Percentiles rank a stretch among this genome's conserved stretches.
Evolutionary conservation across 495 filamentous ascomycete species (phyloP).

Genomic region (Aspergillus incahuasiensis): DNA sequence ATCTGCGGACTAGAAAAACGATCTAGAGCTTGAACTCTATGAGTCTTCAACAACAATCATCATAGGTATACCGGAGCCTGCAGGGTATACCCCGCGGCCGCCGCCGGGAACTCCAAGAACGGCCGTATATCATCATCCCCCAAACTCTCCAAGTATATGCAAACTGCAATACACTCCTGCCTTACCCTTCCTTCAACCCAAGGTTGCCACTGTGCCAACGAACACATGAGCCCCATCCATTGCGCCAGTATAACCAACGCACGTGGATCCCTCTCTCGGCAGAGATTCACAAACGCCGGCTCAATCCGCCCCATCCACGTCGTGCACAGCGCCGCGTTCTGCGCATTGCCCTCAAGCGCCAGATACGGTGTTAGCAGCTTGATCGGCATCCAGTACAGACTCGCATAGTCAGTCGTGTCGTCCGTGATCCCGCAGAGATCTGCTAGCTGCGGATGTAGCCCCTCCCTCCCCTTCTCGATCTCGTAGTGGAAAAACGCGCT

Average conservation of each 20-base stretch:
- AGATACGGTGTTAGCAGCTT: slow-evolving; percentile 28
- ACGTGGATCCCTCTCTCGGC: slow-evolving; percentile 32
- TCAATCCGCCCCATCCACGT: slow-evolving; percentile 32
- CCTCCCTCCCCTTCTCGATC: slow-evolving; percentile 27
- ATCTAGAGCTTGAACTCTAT: too few relatives aligned
- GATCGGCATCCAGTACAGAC: slow-evolving; percentile 34
- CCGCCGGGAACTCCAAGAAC: slow-evolving; percentile 49
- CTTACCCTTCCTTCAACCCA: slow-evolving; percentile 29
- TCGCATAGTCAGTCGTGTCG: slow-evolving; percentile 27
- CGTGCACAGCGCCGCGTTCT: slow-evolving; percentile 21
- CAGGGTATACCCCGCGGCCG: slow-evolving; percentile 63
- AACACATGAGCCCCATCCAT: slow-evolving; percentile 37
- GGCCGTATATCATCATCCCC: slow-evolving; percentile 10
- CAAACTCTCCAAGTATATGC: slow-evolving; percentile 28
- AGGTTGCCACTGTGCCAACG: slow-evolving; percentile 19
- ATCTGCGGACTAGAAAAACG: too few relatives aligned
- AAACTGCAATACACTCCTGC: slow-evolving; percentile 35
- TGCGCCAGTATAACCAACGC: slow-evolving; percentile 37
- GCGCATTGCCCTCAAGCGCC: slow-evolving; percentile 15
- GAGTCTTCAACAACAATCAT: too few relatives aligned
- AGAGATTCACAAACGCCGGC: slow-evolving; percentile 25
- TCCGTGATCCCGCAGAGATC: slow-evolving; percentile 37
- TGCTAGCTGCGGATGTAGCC: slow-evolving; percentile 31
- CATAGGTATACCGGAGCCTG: too few relatives aligned
- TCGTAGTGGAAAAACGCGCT: slow-evolving; percentile 18